Conservation (phyloP, 495 filamentous ascomycete genomes). For the Penicillium angulare region DNA sequence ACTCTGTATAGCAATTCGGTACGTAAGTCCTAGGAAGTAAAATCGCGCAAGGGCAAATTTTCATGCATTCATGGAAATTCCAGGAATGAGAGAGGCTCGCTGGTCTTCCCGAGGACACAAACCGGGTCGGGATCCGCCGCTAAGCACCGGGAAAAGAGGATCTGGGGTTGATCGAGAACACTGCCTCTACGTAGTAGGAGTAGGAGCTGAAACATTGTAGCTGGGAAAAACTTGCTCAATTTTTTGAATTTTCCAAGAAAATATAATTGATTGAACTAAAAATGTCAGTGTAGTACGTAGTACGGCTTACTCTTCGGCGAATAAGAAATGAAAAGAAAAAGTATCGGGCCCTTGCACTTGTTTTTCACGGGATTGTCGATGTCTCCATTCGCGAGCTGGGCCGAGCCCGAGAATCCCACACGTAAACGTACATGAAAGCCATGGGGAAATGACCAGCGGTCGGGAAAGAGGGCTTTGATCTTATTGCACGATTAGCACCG, state of each 20-base stretch:
- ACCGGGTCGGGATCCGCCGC: constrained; percentile 32
- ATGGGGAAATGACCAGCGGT: background rate
- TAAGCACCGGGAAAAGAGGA: constrained; percentile 23
- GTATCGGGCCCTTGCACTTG: background rate
- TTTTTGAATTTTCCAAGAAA: too few species aligned
- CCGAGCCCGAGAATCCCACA: constrained; percentile 6
- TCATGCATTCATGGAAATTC: too few species aligned
- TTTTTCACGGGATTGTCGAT: background rate
- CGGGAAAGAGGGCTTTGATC: constrained; percentile 9
- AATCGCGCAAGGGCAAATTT: constrained; percentile 17
- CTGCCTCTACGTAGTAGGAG: too few species aligned
- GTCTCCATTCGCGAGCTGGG: constrained; percentile 3
- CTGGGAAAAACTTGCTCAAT: too few species aligned
- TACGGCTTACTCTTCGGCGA: background rate
- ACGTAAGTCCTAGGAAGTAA: constrained; percentile 24
- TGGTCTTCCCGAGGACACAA: constrained; percentile 13
- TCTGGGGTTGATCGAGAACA: constrained; percentile 25
- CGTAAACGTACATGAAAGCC: background rate
- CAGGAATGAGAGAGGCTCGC: constrained; percentile 1
- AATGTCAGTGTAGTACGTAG: too few species aligned
- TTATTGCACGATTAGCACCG: constrained; percentile 9
- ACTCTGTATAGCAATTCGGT: background rate
- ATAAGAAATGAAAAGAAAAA: background rate
- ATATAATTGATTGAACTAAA: too few species aligned
- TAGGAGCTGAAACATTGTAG: too few species aligned